Evolutionary conservation across 495 filamentous ascomycete genomes (phyloP).

Genomic region (Neurospora africana): DNA sequence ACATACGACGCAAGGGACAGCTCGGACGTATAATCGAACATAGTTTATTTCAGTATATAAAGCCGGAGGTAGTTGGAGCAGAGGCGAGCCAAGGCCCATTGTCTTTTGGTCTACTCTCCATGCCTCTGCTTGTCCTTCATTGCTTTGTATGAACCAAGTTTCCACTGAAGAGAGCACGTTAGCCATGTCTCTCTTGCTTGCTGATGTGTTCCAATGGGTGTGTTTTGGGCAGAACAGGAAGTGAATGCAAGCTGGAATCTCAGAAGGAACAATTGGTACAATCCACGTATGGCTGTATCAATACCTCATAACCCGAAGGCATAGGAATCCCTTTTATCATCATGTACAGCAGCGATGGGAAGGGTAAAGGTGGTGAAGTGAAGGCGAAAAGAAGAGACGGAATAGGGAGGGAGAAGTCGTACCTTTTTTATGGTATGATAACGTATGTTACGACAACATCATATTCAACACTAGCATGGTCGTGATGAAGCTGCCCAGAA

Average conservation of each 20-base stretch:
- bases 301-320: background rate
- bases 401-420: background rate
- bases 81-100: background rate
- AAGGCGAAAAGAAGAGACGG: background rate
- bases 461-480: background rate
- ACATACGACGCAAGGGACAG: background rate
- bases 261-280: conserved; percentile 6
- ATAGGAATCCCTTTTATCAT: conserved; percentile 1
- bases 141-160: background rate
- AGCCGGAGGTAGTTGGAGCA: background rate
- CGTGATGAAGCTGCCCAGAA: background rate
- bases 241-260: background rate
- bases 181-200: background rate
- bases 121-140: background rate
- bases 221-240: background rate
- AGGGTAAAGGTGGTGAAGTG: background rate
- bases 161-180: background rate
- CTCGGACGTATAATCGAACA: background rate
- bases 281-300: background rate
- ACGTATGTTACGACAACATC: background rate
- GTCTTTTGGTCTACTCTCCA: background rate
- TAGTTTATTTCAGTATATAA: background rate
- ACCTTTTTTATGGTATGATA: background rate
- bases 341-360: background rate
- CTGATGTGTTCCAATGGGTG: background rate